Evolutionary conservation across 371 early-diverging fungal species (phyloP).

Genomic region (Circinella umbellata): DNA sequence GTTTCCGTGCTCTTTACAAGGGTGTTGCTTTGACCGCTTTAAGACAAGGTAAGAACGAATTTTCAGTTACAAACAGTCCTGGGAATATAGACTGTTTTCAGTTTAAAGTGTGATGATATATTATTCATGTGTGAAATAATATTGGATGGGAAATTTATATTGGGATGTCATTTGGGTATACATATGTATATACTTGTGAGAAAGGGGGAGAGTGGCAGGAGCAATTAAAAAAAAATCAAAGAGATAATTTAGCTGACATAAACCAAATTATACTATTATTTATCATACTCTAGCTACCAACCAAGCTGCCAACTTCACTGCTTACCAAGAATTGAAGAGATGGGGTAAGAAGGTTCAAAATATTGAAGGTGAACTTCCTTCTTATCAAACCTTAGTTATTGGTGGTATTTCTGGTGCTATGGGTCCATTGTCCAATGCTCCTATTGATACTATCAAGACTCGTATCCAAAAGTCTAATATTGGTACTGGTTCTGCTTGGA

Average conservation of each 20-base stretch:
- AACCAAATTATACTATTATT: not conserved
- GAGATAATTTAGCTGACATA: not conserved
- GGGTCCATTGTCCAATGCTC: conserved; percentile 96
- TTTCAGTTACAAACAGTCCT: not conserved
- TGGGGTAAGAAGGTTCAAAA: conserved; percentile 66
- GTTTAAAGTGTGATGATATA: too few species aligned
- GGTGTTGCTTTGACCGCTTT: conserved; percentile 94
- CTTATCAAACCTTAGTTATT: conserved; percentile 89
- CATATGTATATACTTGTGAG: too few species aligned
- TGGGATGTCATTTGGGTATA: not conserved
- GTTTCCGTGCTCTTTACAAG: conserved; percentile 90
- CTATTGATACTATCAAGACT: conserved; percentile 98
- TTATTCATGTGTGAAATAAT: too few species aligned
- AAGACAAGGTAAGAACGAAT: conserved; percentile 78
- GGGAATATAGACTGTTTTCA: not conserved
- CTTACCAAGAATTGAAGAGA: conserved; percentile 92
- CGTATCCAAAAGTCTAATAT: conserved; percentile 88
- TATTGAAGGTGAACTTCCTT: conserved; percentile 80
- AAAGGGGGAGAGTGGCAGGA: not conserved
- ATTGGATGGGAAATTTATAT: not conserved
- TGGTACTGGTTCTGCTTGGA: conserved; percentile 78
- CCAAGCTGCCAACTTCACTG: conserved; percentile 98
- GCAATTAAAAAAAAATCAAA: not conserved
- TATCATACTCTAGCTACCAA: conserved; percentile 77
- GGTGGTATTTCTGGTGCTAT: conserved; percentile 97